These are phyloP conservation scores for Otatea glauca DNA, from an alignment of 176 grass and related monocot species.

Conservation along the genomic window DNA sequence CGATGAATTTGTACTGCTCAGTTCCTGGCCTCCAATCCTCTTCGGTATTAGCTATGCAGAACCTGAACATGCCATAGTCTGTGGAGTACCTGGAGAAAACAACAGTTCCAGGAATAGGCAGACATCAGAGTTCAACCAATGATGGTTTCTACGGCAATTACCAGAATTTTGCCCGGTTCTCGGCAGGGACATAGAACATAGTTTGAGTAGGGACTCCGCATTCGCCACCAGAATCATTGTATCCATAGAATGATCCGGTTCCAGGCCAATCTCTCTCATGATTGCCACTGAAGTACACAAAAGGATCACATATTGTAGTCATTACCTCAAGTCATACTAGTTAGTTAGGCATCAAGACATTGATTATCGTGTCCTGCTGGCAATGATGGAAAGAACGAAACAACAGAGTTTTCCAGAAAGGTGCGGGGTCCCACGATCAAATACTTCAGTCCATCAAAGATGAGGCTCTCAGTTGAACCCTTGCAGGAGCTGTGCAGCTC, in stretches of 20 bases:
- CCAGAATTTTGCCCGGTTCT: constrained; percentile 92
- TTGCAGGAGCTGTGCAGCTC: too few species aligned
- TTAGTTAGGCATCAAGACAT: too few species aligned
- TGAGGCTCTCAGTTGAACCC: too few species aligned
- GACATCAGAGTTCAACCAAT: too few species aligned
- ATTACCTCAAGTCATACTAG: too few species aligned
- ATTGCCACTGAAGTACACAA: constrained; percentile 56
- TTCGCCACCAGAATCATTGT: constrained; percentile 78
- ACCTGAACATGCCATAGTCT: constrained; percentile 77
- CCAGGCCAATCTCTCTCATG: constrained; percentile 96
- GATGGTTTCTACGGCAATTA: not conserved
- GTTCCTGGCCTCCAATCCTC: constrained; percentile 76
- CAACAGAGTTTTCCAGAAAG: too few species aligned
- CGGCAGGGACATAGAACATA: constrained; percentile 87
- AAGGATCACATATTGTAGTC: too few species aligned
- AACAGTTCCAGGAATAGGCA: too few species aligned
- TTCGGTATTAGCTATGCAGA: constrained; percentile 74
- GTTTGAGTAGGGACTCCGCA: constrained; percentile 89
- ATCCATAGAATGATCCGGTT: constrained; percentile 84
- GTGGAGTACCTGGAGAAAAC: constrained; percentile 59
- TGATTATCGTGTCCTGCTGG: too few species aligned
- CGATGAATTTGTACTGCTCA: constrained; percentile 68
- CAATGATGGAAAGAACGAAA: too few species aligned
- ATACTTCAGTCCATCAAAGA: too few species aligned
- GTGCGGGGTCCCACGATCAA: too few species aligned